These are phyloP conservation scores for Paramecium biaurelia DNA, from an alignment of 73 alveolate genomes.

Conservation along the genomic window DNA sequence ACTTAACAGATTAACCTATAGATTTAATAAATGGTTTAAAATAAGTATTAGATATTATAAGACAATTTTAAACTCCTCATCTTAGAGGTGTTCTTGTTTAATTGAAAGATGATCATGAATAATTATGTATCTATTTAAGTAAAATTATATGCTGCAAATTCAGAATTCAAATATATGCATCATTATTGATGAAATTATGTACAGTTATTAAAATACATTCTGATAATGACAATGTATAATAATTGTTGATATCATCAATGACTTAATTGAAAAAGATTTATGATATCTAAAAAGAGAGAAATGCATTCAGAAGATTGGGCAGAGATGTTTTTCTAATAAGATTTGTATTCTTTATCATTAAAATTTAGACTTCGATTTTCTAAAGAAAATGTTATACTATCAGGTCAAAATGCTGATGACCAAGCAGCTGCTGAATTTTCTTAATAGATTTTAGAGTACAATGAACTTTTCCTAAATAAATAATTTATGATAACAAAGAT, in stretches of 20 bases:
- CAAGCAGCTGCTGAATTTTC: slow-evolving; percentile 4
- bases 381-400: slow-evolving; percentile 26
- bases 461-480: neutral
- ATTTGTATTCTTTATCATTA: neutral
- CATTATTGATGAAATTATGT: slow-evolving; percentile 14
- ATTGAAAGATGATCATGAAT: slow-evolving; percentile 3
- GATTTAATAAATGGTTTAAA: slow-evolving; percentile 8
- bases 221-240: slow-evolving; percentile 42
- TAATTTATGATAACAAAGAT: slow-evolving; percentile 29
- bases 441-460: neutral
- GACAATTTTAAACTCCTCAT: slow-evolving; percentile 29
- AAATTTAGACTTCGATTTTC: neutral
- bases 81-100: slow-evolving; percentile 41
- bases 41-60: neutral
- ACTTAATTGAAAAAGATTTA: slow-evolving; percentile 23
- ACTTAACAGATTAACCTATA: neutral
- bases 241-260: neutral
- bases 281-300: slow-evolving; percentile 11
- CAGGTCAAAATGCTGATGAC: neutral
- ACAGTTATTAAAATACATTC: slow-evolving; percentile 33
- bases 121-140: slow-evolving; percentile 26
- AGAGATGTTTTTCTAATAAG: neutral
- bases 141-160: neutral
- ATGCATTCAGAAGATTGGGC: slow-evolving; percentile 53
- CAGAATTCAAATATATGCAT: neutral